A percentile compares a stretch with the other conserved stretches of the same genome.
phyloP scores from a whole-genome alignment of 2,329 filamentous ascomycete species.

The Calonectria naviculata region DNA sequence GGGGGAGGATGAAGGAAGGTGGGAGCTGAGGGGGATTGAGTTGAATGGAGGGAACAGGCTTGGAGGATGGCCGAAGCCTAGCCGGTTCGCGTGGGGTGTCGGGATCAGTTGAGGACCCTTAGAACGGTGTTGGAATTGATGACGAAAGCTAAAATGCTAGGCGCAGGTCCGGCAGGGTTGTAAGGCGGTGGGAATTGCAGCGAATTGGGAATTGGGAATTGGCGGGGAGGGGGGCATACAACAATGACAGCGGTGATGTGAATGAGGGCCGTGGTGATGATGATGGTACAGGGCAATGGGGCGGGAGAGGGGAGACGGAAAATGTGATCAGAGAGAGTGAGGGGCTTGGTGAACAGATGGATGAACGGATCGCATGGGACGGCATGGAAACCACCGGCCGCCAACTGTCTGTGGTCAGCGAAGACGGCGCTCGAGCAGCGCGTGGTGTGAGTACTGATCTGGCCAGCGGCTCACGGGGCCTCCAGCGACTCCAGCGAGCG shows the following conservation, averaged over 20 bases:
- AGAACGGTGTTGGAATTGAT: constrained; percentile 29
- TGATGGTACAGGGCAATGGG: constrained; percentile 14
- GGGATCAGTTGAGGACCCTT: constrained; percentile 27
- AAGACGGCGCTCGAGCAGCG: constrained; percentile 20
- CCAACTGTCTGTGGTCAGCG: constrained; percentile 35
- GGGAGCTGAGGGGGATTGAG: constrained; percentile 24
- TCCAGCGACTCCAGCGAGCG: constrained; percentile 11
- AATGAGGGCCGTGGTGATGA: background rate
- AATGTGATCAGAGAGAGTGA: constrained; percentile 17
- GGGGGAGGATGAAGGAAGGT: constrained; percentile 17
- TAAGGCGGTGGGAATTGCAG: constrained; percentile 30
- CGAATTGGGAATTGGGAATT: constrained; percentile 13
- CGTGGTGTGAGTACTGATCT: constrained; percentile 25
- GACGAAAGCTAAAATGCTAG: constrained; percentile 35
- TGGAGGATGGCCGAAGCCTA: constrained; percentile 35
- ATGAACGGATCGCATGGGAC: constrained; percentile 16
- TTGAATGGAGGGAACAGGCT: constrained; percentile 18
- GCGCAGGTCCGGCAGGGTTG: constrained; percentile 36
- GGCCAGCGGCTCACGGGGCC: constrained; percentile 18
- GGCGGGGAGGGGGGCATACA: background rate
- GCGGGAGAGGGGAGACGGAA: constrained; percentile 6
- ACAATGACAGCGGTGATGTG: constrained; percentile 12
- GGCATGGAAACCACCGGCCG: constrained; percentile 32
- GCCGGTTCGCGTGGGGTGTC: constrained; percentile 32
- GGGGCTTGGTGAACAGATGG: constrained; percentile 8